Evolutionary conservation across 2,329 filamentous ascomycete genomes (phyloP), one percentile per base, ranked within the genome.

Genomic region (Aureobasidium subglaciale): DNA sequence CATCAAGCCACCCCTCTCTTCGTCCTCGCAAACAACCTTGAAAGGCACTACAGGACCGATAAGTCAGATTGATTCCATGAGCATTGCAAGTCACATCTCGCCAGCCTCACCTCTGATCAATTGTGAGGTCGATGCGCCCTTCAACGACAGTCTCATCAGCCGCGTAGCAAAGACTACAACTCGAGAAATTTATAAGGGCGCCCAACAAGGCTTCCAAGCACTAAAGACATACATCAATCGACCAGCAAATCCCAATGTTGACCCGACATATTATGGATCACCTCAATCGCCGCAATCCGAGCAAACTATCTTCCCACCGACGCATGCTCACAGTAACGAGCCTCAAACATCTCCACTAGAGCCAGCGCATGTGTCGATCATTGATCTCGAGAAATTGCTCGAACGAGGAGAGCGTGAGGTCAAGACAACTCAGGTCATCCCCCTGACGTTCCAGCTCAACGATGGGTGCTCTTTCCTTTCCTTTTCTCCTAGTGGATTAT

Each of bases 391-490:
- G 42, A 75, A 73, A 22, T 71, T 91, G 16, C 50, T 76, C 67
- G 67, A 72, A 22, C 59, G 71, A 62, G 67, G 76, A 58, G 73
- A 76, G 56, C 67, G 80, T 71, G 67, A 71, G 69, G 63, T 76
- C 72, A 65, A 76, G 80, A 73, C 68, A 56, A 67, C 70, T 10
- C 67, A 75, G 5, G 79, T 68, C 88, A 41, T 81, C 85, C 2
- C n/a, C n/a, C n/a, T n/a, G n/a, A 90, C 87, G 0, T 91, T 93
- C 63, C 77, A 79, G 27, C 78, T 86, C 2, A 81, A 83, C 1
- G 78, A 87, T 15, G 89, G 89, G 8, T 92, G 88, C 68, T 92
- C 88, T 66, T 90, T 88, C 65, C 67, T 93, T 29, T 90, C 87
- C 0, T 87, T 95, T 60, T 84, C 88, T 1, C 87, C 88, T 0